Evolutionary conservation across 2,329 filamentous ascomycete genomes (phyloP).

Genomic region (Seiridium unicorne): DNA sequence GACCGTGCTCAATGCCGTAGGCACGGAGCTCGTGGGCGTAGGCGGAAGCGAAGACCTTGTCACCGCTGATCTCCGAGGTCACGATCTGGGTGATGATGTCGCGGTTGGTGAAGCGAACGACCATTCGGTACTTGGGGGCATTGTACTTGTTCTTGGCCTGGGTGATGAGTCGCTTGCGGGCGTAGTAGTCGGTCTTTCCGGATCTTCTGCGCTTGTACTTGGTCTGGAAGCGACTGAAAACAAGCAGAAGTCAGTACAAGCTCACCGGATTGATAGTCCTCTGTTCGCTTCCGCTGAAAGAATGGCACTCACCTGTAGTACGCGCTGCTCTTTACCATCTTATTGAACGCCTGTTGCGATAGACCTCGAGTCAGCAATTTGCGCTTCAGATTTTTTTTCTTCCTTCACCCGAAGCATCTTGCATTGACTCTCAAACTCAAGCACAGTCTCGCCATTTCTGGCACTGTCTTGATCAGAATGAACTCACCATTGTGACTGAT

Average conservation of each 20-base stretch:
- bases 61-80: slow-evolving; percentile 90
- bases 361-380: slow-evolving; percentile 97
- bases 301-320: slow-evolving; percentile 84
- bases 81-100: slow-evolving; percentile 99
- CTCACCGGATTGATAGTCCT: slow-evolving; percentile 21
- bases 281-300: background rate
- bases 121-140: slow-evolving; percentile 98
- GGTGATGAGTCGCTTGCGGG: slow-evolving; percentile 98
- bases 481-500: slow-evolving; percentile 70
- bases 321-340: slow-evolving; percentile 94
- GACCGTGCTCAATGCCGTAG: slow-evolving; percentile 97
- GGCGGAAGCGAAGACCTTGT: slow-evolving; percentile 92
- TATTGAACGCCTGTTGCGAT: slow-evolving; percentile 75
- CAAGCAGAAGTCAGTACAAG: background rate
- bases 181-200: slow-evolving; percentile 99
- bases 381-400: slow-evolving; percentile 79
- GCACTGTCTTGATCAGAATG: slow-evolving; percentile 29
- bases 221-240: slow-evolving; percentile 89
- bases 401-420: slow-evolving; percentile 90
- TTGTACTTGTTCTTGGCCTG: slow-evolving; percentile 99
- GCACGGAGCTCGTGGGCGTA: slow-evolving; percentile 97
- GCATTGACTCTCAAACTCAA: slow-evolving; percentile 68
- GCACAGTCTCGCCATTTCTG: slow-evolving; percentile 26
- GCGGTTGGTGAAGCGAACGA: slow-evolving; percentile 99
- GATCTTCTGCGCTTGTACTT: slow-evolving; percentile 97